Conservation (phyloP, 177 flowering plant genomes). For the Vitis hybrid region DNA sequence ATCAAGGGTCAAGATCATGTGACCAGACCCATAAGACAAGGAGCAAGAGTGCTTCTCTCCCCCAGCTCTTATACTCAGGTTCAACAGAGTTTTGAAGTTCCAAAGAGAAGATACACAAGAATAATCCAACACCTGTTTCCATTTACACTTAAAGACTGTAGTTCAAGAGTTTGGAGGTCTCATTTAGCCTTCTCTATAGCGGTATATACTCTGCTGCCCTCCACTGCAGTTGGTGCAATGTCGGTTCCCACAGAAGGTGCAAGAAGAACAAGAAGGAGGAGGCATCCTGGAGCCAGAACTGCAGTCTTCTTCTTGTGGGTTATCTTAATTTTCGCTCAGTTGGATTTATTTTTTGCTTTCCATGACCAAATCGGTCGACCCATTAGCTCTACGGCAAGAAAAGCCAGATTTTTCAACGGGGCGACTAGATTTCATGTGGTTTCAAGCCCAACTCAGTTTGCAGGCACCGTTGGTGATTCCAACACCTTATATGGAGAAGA, state of each 20-base stretch:
- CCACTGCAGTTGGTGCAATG: slow-evolving; percentile 5
- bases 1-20: slow-evolving; percentile 74
- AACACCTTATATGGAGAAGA: slow-evolving; percentile 46
- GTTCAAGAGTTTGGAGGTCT: no score
- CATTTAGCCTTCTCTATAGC: no score
- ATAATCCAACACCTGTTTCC: neutral
- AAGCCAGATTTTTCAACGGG: slow-evolving; percentile 28
- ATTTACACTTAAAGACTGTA: neutral
- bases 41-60: slow-evolving; percentile 19
- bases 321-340: slow-evolving; percentile 31
- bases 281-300: slow-evolving; percentile 7
- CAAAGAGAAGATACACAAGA: neutral
- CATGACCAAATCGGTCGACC: slow-evolving; percentile 4
- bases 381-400: slow-evolving; percentile 29
- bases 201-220: neutral
- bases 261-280: slow-evolving; percentile 18
- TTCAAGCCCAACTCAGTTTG: slow-evolving; percentile 12
- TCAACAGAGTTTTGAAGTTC: neutral
- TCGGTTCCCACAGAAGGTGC: neutral
- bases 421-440: slow-evolving; percentile 20
- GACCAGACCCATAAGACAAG: slow-evolving; percentile 49
- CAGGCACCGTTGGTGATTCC: slow-evolving; percentile 7
- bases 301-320: slow-evolving; percentile 38
- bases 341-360: slow-evolving; percentile 14
- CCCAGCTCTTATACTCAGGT: slow-evolving; percentile 5